Evolutionary conservation across 2,329 filamentous ascomycete genomes (phyloP).

Genomic region (Hymenotorrendiella dingleyae): DNA sequence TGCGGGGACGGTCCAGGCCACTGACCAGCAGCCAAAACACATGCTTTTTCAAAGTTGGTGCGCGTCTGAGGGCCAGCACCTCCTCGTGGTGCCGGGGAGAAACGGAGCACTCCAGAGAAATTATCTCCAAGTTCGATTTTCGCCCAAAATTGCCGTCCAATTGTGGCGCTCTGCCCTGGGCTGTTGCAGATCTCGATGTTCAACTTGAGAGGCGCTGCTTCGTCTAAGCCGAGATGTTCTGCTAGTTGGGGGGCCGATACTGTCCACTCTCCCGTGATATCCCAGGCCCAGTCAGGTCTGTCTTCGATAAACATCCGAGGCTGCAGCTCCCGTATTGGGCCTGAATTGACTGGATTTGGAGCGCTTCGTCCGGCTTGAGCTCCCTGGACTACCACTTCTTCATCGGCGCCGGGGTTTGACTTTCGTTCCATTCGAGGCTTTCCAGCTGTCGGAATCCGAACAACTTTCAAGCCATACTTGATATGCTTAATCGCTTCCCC

Average conservation of each 20-base stretch:
- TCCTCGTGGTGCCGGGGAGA: not conserved
- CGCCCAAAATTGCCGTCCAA: not conserved
- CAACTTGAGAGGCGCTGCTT: not conserved
- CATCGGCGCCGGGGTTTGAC: not conserved
- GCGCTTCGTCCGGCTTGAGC: not conserved
- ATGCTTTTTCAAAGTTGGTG: not conserved
- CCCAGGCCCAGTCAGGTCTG: not conserved
- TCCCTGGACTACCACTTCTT: not conserved
- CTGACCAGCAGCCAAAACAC: not conserved
- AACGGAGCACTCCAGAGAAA: not conserved
- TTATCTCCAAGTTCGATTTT: not conserved
- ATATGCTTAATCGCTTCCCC: not conserved
- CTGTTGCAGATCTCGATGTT: not conserved
- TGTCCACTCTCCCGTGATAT: not conserved
- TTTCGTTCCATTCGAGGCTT: no score
- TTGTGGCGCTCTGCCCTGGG: not conserved
- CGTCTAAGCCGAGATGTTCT: not conserved
- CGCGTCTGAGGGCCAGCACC: not conserved
- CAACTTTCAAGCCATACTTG: not conserved
- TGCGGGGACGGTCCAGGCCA: not conserved
- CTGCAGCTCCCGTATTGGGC: no score
- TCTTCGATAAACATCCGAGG: not conserved
- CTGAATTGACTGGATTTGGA: no score
- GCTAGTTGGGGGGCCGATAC: not conserved
- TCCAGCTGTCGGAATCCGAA: no score